Conservation (phyloP, 768 basidiomycete genomes). For the Collybia nuda region DNA sequence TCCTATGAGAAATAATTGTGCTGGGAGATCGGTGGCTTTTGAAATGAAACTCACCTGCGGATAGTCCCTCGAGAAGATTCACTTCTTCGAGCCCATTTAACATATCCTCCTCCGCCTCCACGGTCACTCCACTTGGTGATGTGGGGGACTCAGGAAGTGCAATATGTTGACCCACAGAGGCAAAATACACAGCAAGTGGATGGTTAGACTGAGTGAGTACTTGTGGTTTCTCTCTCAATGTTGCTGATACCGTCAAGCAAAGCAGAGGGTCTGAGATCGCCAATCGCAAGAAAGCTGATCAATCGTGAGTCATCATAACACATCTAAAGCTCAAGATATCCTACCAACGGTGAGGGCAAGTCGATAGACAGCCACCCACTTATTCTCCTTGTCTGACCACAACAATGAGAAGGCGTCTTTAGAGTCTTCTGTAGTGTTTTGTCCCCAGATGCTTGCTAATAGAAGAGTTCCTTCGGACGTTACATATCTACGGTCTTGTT, state of each 20-base stretch:
- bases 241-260: slow-evolving; percentile 83
- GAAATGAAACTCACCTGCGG: slow-evolving; percentile 44
- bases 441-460: slow-evolving; percentile 75
- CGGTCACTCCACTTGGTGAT: slow-evolving; percentile 22
- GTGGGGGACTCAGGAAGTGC: slow-evolving; percentile 33
- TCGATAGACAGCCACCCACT: slow-evolving; percentile 82
- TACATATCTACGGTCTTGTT: slow-evolving; percentile 75
- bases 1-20: slow-evolving; percentile 24
- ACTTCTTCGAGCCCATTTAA: slow-evolving; percentile 59
- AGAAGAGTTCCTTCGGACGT: slow-evolving; percentile 77
- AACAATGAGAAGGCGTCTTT: slow-evolving; percentile 63
- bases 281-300: slow-evolving; percentile 71
- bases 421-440: slow-evolving; percentile 41
- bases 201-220: slow-evolving; percentile 39
- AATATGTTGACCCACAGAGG: slow-evolving; percentile 34
- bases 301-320: slow-evolving; percentile 1
- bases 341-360: slow-evolving; percentile 78
- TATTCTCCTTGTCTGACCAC: slow-evolving; percentile 57
- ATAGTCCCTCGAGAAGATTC: slow-evolving; percentile 54
- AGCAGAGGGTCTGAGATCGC: slow-evolving; percentile 72
- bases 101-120: slow-evolving; percentile 34
- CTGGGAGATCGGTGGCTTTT: too few species aligned
- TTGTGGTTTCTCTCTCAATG: slow-evolving; percentile 78
- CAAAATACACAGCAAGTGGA: slow-evolving; percentile 41
- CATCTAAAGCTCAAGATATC: slow-evolving; percentile 23